Conservation (phyloP, 176 grass and related monocot species). For the bread wheat (Triticum aestivum) region DNA sequence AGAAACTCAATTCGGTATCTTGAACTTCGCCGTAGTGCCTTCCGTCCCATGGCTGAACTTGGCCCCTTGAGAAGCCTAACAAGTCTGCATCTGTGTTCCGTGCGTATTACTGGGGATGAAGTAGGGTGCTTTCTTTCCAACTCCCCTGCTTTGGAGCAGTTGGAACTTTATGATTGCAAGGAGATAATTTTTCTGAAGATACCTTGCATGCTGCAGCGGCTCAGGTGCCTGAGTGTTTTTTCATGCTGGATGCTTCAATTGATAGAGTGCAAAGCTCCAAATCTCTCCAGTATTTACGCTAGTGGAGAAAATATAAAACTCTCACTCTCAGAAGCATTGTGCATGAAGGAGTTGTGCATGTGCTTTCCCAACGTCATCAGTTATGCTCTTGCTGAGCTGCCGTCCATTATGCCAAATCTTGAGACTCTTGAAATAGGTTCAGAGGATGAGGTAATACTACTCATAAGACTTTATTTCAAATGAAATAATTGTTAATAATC, state of each 20-base stretch:
- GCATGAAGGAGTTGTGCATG: not conserved
- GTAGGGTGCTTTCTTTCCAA: conserved; percentile 8
- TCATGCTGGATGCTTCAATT: not conserved
- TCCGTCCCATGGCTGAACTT: too few species aligned
- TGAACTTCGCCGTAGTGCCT: not conserved
- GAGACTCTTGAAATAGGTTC: not conserved
- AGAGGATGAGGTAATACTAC: not conserved
- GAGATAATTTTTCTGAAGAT: not conserved
- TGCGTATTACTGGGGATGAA: conserved; percentile 2
- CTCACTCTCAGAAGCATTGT: not conserved
- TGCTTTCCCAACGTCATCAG: not conserved
- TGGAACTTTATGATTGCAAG: not conserved
- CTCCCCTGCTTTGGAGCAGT: not conserved
- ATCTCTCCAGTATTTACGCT: not conserved
- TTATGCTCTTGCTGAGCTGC: not conserved
- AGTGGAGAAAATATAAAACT: not conserved
- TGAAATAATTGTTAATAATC: too few species aligned
- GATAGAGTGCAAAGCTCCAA: conserved; percentile 9
- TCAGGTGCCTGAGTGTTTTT: not conserved
- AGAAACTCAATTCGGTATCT: not conserved
- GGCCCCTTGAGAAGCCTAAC: conserved; percentile 4
- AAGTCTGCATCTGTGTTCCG: not conserved
- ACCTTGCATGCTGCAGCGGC: not conserved
- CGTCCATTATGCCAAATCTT: not conserved
- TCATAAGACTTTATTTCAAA: not conserved